phyloP scores from a whole-genome alignment of 2,329 filamentous ascomycete genomes.

The Fonsecaea erecta region DNA sequence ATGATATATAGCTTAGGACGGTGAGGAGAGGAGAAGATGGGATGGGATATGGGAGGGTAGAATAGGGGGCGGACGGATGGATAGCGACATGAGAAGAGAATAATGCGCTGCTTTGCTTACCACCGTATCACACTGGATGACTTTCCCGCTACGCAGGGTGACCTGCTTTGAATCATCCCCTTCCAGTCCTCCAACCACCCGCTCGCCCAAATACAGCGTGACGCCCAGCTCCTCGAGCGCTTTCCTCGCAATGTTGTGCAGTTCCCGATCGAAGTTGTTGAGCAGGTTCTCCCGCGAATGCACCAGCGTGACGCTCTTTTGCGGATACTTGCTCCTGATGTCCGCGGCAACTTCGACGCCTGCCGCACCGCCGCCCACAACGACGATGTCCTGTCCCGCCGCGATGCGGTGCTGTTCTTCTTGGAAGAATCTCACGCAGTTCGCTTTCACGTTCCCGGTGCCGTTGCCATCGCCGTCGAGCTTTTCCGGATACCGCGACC shows the following conservation, averaged over 20 bases:
- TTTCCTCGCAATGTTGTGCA: slow-evolving; percentile 27
- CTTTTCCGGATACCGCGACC: slow-evolving; percentile 31
- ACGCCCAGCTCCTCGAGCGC: slow-evolving; percentile 35
- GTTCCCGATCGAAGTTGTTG: slow-evolving; percentile 34
- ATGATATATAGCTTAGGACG: neutral
- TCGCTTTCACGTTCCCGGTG: slow-evolving; percentile 21
- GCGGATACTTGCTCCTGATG: slow-evolving; percentile 53
- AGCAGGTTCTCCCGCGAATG: slow-evolving; percentile 49
- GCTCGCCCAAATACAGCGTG: slow-evolving; percentile 30
- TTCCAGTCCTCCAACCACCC: slow-evolving; percentile 23
- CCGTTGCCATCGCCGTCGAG: neutral
- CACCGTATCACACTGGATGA: slow-evolving; percentile 25
- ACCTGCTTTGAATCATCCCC: slow-evolving; percentile 21
- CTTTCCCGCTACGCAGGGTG: slow-evolving; percentile 24
- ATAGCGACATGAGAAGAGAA: no score
- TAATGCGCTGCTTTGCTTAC: slow-evolving; percentile 15
- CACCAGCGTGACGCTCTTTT: slow-evolving; percentile 54
- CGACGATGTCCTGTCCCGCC: slow-evolving; percentile 53
- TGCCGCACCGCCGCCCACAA: slow-evolving; percentile 56
- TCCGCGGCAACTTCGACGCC: slow-evolving; percentile 58
- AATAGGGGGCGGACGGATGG: no score
- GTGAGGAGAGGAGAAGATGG: neutral
- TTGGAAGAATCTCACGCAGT: slow-evolving; percentile 27
- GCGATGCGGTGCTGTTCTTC: slow-evolving; percentile 41
- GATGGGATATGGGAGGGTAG: no score